phyloP scores from a whole-genome alignment of 2,329 filamentous ascomycete genomes.

The Ascochyta rabiei region DNA sequence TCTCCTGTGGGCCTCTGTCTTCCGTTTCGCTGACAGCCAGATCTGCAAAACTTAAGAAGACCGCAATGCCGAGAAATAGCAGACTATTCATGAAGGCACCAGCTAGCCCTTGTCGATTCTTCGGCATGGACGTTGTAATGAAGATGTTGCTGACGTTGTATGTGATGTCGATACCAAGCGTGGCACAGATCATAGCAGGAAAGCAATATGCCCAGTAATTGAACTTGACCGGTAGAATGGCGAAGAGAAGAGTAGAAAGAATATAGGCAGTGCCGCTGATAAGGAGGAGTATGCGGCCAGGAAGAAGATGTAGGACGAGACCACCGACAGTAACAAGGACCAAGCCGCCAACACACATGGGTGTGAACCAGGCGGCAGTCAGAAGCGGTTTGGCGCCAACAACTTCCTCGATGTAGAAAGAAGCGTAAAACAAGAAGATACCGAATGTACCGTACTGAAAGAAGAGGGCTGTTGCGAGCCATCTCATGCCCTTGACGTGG shows the following conservation, averaged over 20 bases:
- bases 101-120: constrained; percentile 43
- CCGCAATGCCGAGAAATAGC: constrained; percentile 45
- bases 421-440: constrained; percentile 48
- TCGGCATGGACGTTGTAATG: constrained; percentile 44
- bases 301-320: constrained; percentile 44
- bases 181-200: constrained; percentile 53
- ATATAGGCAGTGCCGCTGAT: constrained; percentile 42
- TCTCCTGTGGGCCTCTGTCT: constrained; percentile 34
- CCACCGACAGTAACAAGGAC: constrained; percentile 43
- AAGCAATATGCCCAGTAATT: constrained; percentile 49
- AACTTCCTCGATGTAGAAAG: constrained; percentile 45
- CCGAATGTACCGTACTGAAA: constrained; percentile 55
- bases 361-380: constrained; percentile 45
- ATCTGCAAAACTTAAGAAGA: constrained; percentile 46
- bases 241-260: constrained; percentile 42
- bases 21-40: constrained; percentile 43
- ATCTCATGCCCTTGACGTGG: constrained; percentile 67
- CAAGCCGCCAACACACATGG: constrained; percentile 46
- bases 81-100: constrained; percentile 46
- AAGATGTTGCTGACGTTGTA: constrained; percentile 49
- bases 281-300: constrained; percentile 41
- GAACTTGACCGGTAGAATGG: constrained; percentile 40
- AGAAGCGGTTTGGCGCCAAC: constrained; percentile 37
- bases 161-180: constrained; percentile 46
- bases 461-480: constrained; percentile 42